Conservation (phyloP, 2,329 filamentous ascomycete species). For the Hortaea werneckii region DNA sequence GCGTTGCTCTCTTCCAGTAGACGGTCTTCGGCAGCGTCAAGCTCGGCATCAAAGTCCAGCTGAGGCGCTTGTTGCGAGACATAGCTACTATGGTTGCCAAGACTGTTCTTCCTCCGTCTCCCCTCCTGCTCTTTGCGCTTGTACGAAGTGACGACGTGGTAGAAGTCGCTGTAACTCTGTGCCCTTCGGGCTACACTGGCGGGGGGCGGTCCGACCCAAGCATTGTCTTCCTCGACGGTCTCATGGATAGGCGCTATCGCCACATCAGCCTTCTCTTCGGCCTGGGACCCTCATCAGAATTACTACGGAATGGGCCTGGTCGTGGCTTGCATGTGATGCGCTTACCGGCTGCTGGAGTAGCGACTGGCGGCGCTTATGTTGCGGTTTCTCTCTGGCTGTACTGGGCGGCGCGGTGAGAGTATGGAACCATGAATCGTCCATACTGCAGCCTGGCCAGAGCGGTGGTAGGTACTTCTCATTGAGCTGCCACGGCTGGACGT, state of each 20-base stretch:
- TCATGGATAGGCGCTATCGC: slow-evolving; percentile 48
- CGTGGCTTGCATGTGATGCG: too few relatives aligned
- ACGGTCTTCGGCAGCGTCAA: slow-evolving; percentile 50
- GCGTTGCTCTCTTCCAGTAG: slow-evolving; percentile 74
- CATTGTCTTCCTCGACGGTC: slow-evolving; percentile 46
- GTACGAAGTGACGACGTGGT: slow-evolving; percentile 51
- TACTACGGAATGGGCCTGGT: slow-evolving; percentile 1
- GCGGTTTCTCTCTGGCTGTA: slow-evolving; percentile 40
- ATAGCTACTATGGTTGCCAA: slow-evolving; percentile 2
- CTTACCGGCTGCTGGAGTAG: slow-evolving; percentile 49
- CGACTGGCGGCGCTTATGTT: slow-evolving; percentile 58
- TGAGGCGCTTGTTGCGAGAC: slow-evolving; percentile 15
- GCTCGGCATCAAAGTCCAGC: slow-evolving; percentile 50
- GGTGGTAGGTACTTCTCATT: not conserved
- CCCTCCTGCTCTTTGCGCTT: slow-evolving; percentile 40
- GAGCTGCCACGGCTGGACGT: too few relatives aligned
- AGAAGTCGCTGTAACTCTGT: slow-evolving; percentile 71
- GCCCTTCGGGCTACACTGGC: slow-evolving; percentile 56
- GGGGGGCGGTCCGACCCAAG: slow-evolving; percentile 48
- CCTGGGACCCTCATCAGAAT: slow-evolving; percentile 41
- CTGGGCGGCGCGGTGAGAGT: slow-evolving; percentile 54
- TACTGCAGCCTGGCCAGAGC: slow-evolving; percentile 4
- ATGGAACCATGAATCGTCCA: slow-evolving; percentile 73
- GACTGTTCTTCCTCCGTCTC: slow-evolving; percentile 30
- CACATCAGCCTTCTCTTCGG: slow-evolving; percentile 44